Conservation (phyloP, 148 eudicot species). For the Chenopodium suecicum region DNA sequence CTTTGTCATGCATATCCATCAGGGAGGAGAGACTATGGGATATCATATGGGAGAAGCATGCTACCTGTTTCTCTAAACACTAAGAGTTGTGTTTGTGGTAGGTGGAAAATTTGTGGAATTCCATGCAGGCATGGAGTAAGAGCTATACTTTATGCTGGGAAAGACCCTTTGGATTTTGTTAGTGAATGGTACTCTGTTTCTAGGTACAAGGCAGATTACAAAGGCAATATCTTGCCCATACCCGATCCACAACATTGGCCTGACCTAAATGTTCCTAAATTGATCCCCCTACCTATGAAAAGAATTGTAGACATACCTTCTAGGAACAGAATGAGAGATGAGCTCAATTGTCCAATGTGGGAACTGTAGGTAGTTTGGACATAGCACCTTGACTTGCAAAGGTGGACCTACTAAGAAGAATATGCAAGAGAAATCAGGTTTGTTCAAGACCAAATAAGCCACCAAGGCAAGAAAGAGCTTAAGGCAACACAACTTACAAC, state of each 20-base stretch:
- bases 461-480: too few relatives aligned
- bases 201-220: background rate
- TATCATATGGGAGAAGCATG: background rate
- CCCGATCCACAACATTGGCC: background rate
- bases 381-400: too few relatives aligned
- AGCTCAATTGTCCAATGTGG: background rate
- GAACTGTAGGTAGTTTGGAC: background rate
- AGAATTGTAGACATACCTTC: background rate
- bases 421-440: too few relatives aligned
- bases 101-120: background rate
- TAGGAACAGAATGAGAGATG: background rate
- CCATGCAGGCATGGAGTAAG: background rate
- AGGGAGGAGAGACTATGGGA: background rate
- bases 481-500: too few relatives aligned
- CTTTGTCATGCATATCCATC: background rate
- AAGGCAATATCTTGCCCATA: background rate
- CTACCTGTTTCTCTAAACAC: background rate
- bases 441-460: too few relatives aligned
- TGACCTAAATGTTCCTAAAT: background rate
- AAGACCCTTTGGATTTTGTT: background rate
- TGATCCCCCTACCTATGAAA: background rate
- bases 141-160: background rate
- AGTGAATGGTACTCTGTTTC: background rate
- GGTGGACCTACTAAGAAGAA: too few relatives aligned
- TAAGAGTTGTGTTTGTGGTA: background rate